phyloP scores from a whole-genome alignment of 1,284 basidiomycete genomes.

The Cutaneotrichosporon mucoides region DNA sequence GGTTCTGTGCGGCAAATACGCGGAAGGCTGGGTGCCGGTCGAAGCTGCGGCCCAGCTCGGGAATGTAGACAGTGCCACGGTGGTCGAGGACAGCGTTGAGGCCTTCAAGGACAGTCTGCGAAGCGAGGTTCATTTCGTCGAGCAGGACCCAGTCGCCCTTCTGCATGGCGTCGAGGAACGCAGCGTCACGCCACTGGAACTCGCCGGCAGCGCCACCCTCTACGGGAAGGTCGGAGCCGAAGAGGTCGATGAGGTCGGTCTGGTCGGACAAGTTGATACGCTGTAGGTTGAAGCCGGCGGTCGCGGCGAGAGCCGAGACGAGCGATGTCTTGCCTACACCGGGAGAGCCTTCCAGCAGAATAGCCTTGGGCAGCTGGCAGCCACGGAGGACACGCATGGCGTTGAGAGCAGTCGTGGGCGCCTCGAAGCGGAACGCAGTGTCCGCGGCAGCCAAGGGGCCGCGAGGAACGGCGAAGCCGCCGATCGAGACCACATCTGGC shows the following conservation, averaged over 20 bases:
- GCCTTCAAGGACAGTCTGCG: conserved; percentile 93
- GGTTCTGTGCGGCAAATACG: conserved; percentile 98
- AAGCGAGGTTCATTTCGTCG: conserved; percentile 98
- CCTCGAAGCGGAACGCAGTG: conserved; percentile 70
- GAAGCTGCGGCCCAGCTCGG: conserved; percentile 90
- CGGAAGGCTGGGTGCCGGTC: conserved; percentile 84
- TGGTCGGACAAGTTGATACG: conserved; percentile 99
- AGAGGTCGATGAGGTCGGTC: conserved; percentile 93
- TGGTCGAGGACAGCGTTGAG: conserved; percentile 96
- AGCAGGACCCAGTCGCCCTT: conserved; percentile 93
- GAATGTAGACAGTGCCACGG: conserved; percentile 90
- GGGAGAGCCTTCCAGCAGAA: conserved; percentile 94
- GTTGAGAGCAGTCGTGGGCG: conserved; percentile 85
- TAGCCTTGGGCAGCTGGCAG: conserved; percentile 84
- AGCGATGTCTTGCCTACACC: conserved; percentile 98
- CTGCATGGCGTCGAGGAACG: conserved; percentile 89
- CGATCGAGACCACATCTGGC: conserved; percentile 57
- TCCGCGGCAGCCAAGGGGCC: conserved; percentile 52
- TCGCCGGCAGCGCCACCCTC: conserved; percentile 88
- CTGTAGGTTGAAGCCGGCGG: conserved; percentile 73
- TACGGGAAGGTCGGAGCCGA: conserved; percentile 93
- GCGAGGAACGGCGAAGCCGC: conserved; percentile 67
- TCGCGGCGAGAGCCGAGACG: conserved; percentile 77
- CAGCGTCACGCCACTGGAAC: conserved; percentile 96
- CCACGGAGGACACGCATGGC: conserved; percentile 86